Base-by-base conservation (phyloP, 306 rosid genomes). In the Astragalus glycyphyllos region DNA sequence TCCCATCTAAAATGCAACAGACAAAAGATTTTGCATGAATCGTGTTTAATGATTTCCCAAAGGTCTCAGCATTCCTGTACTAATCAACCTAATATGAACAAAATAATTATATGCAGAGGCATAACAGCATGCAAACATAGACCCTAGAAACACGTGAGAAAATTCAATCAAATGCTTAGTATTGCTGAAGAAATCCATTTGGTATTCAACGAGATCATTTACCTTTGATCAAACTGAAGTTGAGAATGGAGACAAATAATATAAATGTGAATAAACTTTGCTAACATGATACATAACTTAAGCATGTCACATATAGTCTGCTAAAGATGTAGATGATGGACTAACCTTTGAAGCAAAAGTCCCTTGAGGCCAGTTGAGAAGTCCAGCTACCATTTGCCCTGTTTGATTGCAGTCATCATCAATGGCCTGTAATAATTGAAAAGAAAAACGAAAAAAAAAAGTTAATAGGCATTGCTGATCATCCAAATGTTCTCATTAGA, bases 401-500 rank as follows among this genome's bases (percentile, higher is more conserved):
- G 96, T 91, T 79, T 95, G 97, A 82, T 95, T 91, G 89, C 99
- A 95, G 81, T 89, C 99, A 78, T 95, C 99, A 74, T 95, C 97
- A 65, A 91, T 95, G 64, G 99, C 99, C 97, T 91, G 73, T 8
- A 73, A 57, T 67, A 4, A 48, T 12, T 47, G 2, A 6, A 38
- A 11, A 4, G 1, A 0, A 20, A 20, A 20, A 20, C 2, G 1
- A 32, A 2, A 16, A 5, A 53, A 6, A 77, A 2, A n/a, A 4
- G 55, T 47, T 12, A 51, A 47, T 34, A 58, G 11, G 14, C 40
- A 61, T 4, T 14, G 54, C 16, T 50, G 29, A 66, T 16, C 55
- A 48, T 64, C 72, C 26, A 62, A 45, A 47, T 66, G 6, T 7
- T 72, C 23, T 31, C 34, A 35, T 7, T 16, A 59, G 34, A 44